Evolutionary conservation across 345 rosid genomes (phyloP), one percentile per base, ranked within the genome.

Genomic region (Gossypium anomalum): DNA sequence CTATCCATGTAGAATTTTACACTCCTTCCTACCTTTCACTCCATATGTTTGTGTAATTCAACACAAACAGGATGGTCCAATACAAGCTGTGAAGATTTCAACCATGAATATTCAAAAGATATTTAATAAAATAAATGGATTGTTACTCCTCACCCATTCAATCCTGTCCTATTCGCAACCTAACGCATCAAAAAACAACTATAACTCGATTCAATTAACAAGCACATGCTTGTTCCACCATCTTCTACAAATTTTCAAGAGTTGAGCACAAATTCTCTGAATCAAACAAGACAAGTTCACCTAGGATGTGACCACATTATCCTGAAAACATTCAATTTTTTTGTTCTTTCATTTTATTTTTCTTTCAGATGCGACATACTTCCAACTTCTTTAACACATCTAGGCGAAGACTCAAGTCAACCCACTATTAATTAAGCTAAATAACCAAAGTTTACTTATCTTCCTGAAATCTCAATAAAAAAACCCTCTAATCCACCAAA

Each of bases 311-410:
- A 22, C 38, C 20, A 67, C 25, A 22, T 47, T 67, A 67, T 23
- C 71, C 71, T 45, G 55, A 67, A 67, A 44, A 45, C n/a, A 47
- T 7, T 45, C 11, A 6, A 65, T 65, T 64, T 15, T 25, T 23
- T 48, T 7, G 15, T 64, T 45, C 49, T 11, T 66, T 12, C 45
- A 12, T 67, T 13, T 66, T 44, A 9, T 66, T 66, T 56, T 23
- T 23, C 56, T 67, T 3, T 48, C 41, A 67, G 34, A 20, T 22
- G 71, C 14, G 19, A 8, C 41, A 49, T 65, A 65, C 48, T 17
- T 67, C 29, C 29, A 22, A 45, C 71, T 67, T 67, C 38, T 7
- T 49, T 51, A 68, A 68, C 59, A 68, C 16, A 68, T 68, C 43
- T 48, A 25, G 71, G 25, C 41, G 38, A 9, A 47, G 56, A 47